Evolutionary conservation across 192 early-diverging fungal species (phyloP), one percentile per base, ranked within the genome.

Genomic region (Phlyctochytrium planicorne): DNA sequence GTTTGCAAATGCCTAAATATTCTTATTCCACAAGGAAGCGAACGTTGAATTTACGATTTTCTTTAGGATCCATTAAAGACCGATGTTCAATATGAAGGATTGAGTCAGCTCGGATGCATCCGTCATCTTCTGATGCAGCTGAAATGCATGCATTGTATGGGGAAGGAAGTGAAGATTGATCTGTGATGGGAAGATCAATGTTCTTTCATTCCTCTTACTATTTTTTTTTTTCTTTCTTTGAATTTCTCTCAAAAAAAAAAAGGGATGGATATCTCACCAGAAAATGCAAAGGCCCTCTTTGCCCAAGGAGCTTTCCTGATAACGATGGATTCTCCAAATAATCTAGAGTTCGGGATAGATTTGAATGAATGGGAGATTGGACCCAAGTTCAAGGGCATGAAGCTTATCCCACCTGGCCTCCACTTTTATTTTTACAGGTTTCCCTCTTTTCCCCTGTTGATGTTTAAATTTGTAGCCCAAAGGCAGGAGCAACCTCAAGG

Each of bases 391-490:
- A 91, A 85, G 65, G 97, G 97, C 40, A 72, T 97, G 29, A 96
- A 95, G 78, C 78, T 95, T 53, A 92, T 98, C 60, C 95, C 97
- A 23, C 91, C 94, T 0, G 97, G 97, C 0, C 81, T 93, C 52
- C 97, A 98, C 78, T 96, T 95, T 77, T 78, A 96, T 17, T 91
- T 92, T 71, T 96, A 94, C 77, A 88, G 89, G 87, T 87, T 75
- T 40, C 68, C 36, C 4, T 29, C 23, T 27, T 34, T 30, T 25
- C 53, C 1, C 59, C n/a, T n/a, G n/a, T n/a, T n/a, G n/a, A n/a
- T 65, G 0, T 31, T 34, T 30, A 20, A n/a, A 1, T 34, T 2
- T 29, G 33, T 71, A 16, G 72, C 36, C 77, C 74, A 35, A 68
- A 72, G 53, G 79, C 79, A 2, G 72, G 74, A 36, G 70, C 80